Percentiles rank a stretch among this genome's conserved stretches.
Conservation (phyloP, 352 stramenopile species). For the Phytophthora fragariae region DNA sequence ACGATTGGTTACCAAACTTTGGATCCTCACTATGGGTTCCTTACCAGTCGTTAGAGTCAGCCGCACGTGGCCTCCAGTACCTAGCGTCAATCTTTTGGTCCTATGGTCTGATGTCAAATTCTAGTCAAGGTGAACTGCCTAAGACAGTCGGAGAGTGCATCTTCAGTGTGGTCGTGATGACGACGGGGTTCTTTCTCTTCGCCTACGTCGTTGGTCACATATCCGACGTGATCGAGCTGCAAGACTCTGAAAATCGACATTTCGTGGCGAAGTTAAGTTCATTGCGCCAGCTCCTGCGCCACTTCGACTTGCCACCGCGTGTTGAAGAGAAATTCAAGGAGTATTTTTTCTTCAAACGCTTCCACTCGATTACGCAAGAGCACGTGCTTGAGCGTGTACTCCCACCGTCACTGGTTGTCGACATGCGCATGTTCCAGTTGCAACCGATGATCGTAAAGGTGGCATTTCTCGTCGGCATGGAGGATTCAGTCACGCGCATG, state of each 20-base stretch:
- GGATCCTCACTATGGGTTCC: slow-evolving; percentile 46
- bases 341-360: slow-evolving; percentile 75
- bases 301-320: slow-evolving; percentile 55
- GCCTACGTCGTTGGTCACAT: slow-evolving; percentile 71
- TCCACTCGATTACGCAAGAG: slow-evolving; percentile 75
- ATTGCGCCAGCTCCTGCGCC: slow-evolving; percentile 53
- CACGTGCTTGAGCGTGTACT: slow-evolving; percentile 62
- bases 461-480: slow-evolving; percentile 65
- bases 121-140: slow-evolving; percentile 57
- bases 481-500: slow-evolving; percentile 63
- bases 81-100: slow-evolving; percentile 61
- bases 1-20: slow-evolving; percentile 34
- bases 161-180: slow-evolving; percentile 70
- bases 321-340: slow-evolving; percentile 70
- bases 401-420: slow-evolving; percentile 61
- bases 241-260: slow-evolving; percentile 65
- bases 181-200: slow-evolving; percentile 66
- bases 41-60: slow-evolving; percentile 23
- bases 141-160: slow-evolving; percentile 58
- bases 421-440: slow-evolving; percentile 74
- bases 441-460: slow-evolving; percentile 78
- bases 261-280: slow-evolving; percentile 70
- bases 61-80: slow-evolving; percentile 49
- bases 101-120: slow-evolving; percentile 66
- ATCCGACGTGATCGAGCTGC: slow-evolving; percentile 61